These are phyloP conservation scores for Pseudogymnoascus sp. DNA, from an alignment of 2,329 filamentous ascomycete genomes.

Conservation along the genomic window DNA sequence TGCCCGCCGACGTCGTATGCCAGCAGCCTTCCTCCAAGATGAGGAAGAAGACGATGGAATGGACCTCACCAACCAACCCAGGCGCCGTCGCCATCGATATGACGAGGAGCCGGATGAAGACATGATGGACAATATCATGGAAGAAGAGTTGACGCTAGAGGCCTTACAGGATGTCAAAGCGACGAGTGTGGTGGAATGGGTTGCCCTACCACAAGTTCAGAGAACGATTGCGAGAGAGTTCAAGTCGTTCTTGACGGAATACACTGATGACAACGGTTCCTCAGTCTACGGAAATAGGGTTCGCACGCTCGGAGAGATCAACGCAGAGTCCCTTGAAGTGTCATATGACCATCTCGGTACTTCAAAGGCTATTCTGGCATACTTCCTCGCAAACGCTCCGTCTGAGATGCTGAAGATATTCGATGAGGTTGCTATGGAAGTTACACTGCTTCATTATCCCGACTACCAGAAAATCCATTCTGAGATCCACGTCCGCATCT, in stretches of 20 bases:
- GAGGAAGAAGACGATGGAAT: slow-evolving; percentile 82
- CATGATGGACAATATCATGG: slow-evolving; percentile 89
- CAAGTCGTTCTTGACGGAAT: slow-evolving; percentile 94
- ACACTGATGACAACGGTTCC: slow-evolving; percentile 78
- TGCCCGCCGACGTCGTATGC: slow-evolving; percentile 59
- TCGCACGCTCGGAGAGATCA: slow-evolving; percentile 90
- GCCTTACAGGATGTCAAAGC: slow-evolving; percentile 90
- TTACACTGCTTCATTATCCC: slow-evolving; percentile 90
- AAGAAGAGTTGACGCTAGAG: slow-evolving; percentile 88
- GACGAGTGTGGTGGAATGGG: slow-evolving; percentile 89
- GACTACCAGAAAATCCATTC: slow-evolving; percentile 97
- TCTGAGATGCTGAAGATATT: slow-evolving; percentile 95
- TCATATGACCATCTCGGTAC: slow-evolving; percentile 89
- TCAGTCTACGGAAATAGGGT: slow-evolving; percentile 96
- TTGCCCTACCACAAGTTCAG: slow-evolving; percentile 82
- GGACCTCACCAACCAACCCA: slow-evolving; percentile 78
- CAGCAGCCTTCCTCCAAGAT: slow-evolving; percentile 67
- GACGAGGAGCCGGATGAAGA: slow-evolving; percentile 92
- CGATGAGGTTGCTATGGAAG: slow-evolving; percentile 93
- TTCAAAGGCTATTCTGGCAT: slow-evolving; percentile 88
- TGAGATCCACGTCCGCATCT: slow-evolving; percentile 95
- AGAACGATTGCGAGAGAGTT: slow-evolving; percentile 93
- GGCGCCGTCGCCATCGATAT: slow-evolving; percentile 80
- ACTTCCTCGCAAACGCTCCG: slow-evolving; percentile 92
- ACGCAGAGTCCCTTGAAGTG: slow-evolving; percentile 92